Base-by-base conservation (phyloP, 768 basidiomycete genomes). In the Kwoniella pini region DNA sequence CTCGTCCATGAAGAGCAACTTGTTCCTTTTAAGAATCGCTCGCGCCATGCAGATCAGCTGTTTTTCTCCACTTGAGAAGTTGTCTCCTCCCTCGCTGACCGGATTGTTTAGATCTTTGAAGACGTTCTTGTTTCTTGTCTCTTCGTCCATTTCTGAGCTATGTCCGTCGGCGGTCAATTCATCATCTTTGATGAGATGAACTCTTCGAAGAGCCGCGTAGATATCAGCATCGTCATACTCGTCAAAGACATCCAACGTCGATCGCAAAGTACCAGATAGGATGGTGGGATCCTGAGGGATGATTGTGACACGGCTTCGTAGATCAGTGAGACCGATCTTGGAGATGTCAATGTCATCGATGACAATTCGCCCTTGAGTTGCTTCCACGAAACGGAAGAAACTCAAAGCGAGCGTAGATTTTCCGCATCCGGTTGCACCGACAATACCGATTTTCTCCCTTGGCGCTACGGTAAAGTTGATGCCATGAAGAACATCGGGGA, bases 321-420 rank as follows among this genome's bases (percentile, higher is more conserved):
- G 82, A 72, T 93, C 90, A 0, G 88, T 88, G 33, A 94, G 80
- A 19, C 91, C 91, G 54, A 93, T 84, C 55, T 82, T 82, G 27
- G 89, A 82, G 60, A 91, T 91, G 67, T 93, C 74, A 11, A 90
- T 48, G n/a, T 82, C 88, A 72, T 92, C 91, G 36, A 94, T 82
- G 3, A 85, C 43, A 54, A 92, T 91, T 6, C 81, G 81, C 5
- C 91, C 91, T 67, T 86, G 82, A 0, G 85, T 85, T 0, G 91
- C 86, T 71, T 94, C 90, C n/a, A 94, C 90, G 72, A 91, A 90
- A 22, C 89, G 84, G 85, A 94, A 91, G 80, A 92, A 89, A 7
- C 88, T 88, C 12, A 92, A 81, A 0, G 90, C 90, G 17, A 80
- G 63, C 2, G 79, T 79, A 9, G 68, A 63, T 60, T 52, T 57